phyloP scores from a whole-genome alignment of 768 basidiomycete species.

The Ramaria sp. region DNA sequence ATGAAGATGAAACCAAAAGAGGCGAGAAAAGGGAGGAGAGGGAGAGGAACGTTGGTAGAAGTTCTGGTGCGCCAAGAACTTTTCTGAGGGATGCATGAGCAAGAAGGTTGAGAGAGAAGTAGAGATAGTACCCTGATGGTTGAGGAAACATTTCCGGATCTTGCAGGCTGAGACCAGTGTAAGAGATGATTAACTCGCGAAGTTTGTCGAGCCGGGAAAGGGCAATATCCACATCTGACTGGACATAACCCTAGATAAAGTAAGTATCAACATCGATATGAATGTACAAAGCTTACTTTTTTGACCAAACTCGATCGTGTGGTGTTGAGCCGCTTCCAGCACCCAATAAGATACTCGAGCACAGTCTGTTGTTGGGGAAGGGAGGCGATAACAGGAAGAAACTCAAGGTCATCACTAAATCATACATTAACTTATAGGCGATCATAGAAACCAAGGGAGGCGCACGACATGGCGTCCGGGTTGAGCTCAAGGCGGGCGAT shows the following conservation, averaged over 20 bases:
- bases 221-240: constrained; percentile 52
- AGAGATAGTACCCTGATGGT: constrained; percentile 49
- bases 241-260: constrained; percentile 40
- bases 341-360: constrained; percentile 82
- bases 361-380: constrained; percentile 69
- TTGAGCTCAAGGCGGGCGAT: constrained; percentile 79
- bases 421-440: constrained; percentile 5
- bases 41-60: constrained; percentile 72
- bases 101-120: not conserved
- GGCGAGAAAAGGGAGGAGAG: constrained; percentile 60
- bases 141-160: constrained; percentile 95
- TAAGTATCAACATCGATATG: not conserved
- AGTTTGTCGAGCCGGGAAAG: constrained; percentile 57
- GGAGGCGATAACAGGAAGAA: constrained; percentile 59
- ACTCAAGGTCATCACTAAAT: constrained; percentile 63
- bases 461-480: constrained; percentile 59
- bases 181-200: constrained; percentile 77
- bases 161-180: constrained; percentile 80
- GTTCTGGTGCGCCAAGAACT: constrained; percentile 64
- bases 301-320: constrained; percentile 32
- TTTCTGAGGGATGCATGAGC: constrained; percentile 32
- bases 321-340: constrained; percentile 80
- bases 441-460: constrained; percentile 13
- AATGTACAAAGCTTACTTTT: not conserved
- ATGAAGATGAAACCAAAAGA: constrained; percentile 36